Evolutionary conservation across 805 yeast genomes (phyloP).

Genomic region (Kodamaea lidongshanica): DNA sequence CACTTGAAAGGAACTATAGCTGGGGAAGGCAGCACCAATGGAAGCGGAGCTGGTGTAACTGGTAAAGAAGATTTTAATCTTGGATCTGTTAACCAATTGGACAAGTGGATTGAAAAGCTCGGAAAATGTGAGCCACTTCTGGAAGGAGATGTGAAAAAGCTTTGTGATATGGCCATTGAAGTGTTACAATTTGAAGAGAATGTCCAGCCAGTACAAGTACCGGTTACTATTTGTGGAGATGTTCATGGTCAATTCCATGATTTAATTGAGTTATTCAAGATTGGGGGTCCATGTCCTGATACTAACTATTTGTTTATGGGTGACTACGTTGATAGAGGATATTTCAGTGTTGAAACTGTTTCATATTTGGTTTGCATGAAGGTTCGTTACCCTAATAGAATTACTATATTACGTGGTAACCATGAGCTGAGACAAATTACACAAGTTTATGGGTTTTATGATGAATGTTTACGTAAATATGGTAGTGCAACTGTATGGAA

Average conservation of each 20-base stretch:
- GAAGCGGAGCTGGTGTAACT: constrained; percentile 21
- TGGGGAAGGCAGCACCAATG: constrained; percentile 3
- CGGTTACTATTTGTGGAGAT: constrained; percentile 96
- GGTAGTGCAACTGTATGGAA: constrained; percentile 94
- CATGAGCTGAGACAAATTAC: constrained; percentile 95
- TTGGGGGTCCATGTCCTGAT: constrained; percentile 61
- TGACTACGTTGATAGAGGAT: constrained; percentile 86
- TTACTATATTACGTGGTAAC: constrained; percentile 88
- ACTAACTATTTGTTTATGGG: constrained; percentile 46
- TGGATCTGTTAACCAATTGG: constrained; percentile 58
- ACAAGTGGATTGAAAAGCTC: constrained; percentile 80
- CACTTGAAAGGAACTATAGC: constrained; percentile 22
- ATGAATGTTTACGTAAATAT: constrained; percentile 88
- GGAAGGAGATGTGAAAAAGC: constrained; percentile 70
- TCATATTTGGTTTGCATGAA: constrained; percentile 85
- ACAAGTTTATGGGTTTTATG: constrained; percentile 93
- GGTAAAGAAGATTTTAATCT: constrained; percentile 24
- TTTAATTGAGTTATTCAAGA: constrained; percentile 84
- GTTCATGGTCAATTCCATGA: constrained; percentile 97
- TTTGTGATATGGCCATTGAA: constrained; percentile 88
- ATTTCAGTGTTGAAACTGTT: constrained; percentile 87
- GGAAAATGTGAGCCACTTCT: constrained; percentile 73
- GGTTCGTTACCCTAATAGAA: constrained; percentile 84
- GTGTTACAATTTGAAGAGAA: constrained; percentile 87
- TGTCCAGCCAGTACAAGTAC: constrained; percentile 91